Base-by-base conservation (phyloP, 495 filamentous ascomycete genomes). In the Sphaerosporella brunnea region DNA sequence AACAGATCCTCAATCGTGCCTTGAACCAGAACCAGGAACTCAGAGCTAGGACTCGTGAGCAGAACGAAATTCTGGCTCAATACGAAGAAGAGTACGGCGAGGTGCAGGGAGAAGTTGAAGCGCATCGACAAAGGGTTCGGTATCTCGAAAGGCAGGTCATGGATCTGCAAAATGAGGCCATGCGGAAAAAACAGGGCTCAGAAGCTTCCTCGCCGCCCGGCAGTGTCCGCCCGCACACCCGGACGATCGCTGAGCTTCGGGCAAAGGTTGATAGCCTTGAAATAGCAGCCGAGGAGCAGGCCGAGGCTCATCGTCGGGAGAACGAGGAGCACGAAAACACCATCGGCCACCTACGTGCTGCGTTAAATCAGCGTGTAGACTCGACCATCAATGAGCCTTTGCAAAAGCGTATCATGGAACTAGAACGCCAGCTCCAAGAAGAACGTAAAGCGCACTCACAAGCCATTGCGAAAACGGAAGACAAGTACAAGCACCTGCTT, bases 401-500 rank as follows among this genome's bases (percentile, higher is more conserved):
- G 9, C 40, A 43, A 18, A 24, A 24, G 13, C 24, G 13, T 19
- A 20, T 43, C 19, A 11, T 11, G 3, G 40, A 43, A 11, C 41
- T 59, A 1, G 34, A 59, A 30, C 32, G 41, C 23, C 54, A 58
- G 28, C 21, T 59, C 7, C 36, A 45, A 16, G 36, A 54, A 16
- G 45, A 51, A 3, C 36, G 50, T 15, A 35, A 58, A 45, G 42
- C 47, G 1, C 41, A 54, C 13, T 25, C 45, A 18, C 37, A 55
- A 19, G 38, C 47, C 18, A 41, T 45, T 9, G 38, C 38, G 21
- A 23, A 24, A 8, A 37, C 16, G 2, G 53, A 56, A 23, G 51
- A 47, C 9, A 59, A 59, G 28, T 57, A 54, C 19, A 52, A 36
- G 11, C 48, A 51, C 32, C 28, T 59, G 1, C 51, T 59, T 9